Conservation (phyloP, 345 rosid species). For the Rubroshorea leprosula region DNA sequence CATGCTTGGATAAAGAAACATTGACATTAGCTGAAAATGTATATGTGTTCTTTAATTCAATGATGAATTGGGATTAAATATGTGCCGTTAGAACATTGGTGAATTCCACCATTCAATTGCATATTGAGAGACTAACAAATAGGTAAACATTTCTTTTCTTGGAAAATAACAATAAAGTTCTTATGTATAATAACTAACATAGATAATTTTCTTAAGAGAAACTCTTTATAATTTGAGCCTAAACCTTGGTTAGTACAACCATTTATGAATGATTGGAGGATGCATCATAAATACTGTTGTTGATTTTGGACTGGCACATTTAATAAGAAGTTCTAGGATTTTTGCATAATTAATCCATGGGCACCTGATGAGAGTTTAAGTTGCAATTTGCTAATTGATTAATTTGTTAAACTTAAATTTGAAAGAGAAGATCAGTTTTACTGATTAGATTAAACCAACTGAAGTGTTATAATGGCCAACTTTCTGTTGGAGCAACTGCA, state of each 20-base stretch:
- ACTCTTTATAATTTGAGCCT: neutral
- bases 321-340: neutral
- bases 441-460: neutral
- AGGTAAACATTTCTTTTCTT: slow-evolving; percentile 34
- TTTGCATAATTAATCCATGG: neutral
- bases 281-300: neutral
- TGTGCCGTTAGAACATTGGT: slow-evolving; percentile 72
- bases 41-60: slow-evolving; percentile 50
- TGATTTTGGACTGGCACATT: neutral
- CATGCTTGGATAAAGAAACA: slow-evolving; percentile 85
- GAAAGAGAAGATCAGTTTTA: neutral
- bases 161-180: neutral
- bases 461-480: neutral
- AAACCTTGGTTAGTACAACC: neutral
- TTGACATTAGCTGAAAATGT: slow-evolving; percentile 54
- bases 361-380: slow-evolving; percentile 1
- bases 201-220: neutral
- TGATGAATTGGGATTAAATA: slow-evolving; percentile 57
- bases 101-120: slow-evolving; percentile 62
- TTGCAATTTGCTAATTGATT: slow-evolving; percentile 3
- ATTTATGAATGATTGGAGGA: slow-evolving; percentile 3
- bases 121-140: slow-evolving; percentile 74
- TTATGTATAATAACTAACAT: neutral
- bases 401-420: neutral
- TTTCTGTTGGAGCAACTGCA: neutral